Base-by-base conservation (phyloP, 306 rosid species). In the Castanopsis chinensis region DNA sequence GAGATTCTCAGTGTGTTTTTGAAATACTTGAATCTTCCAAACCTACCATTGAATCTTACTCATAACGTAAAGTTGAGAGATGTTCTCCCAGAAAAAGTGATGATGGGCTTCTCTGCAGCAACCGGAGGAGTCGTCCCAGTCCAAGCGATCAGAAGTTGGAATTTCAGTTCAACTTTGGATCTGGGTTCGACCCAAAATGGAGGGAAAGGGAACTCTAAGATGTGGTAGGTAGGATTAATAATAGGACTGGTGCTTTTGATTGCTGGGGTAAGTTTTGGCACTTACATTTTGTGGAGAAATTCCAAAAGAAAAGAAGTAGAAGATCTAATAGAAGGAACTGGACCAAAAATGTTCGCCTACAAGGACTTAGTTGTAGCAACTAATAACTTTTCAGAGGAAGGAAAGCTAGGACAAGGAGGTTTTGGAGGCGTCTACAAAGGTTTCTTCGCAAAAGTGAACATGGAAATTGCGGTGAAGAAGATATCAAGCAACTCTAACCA, bases 351-450 rank as follows among this genome's bases (percentile, higher is more conserved):
- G 79, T 76, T 82, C 54, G 37, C 53, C 61, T 84, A 84, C 14
- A 78, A 45, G 30, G 72, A 79, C 53, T 51, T 89, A 12, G 80
- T 6, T 13, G 37, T 20, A 12, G 87, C 89, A 6, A 84, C 91
- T 19, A 72, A 81, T 58, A 79, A 81, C 52, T 85, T 85, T 54
- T 54, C 71, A 19, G 88, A 81, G 41, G 25, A 51, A 5, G 51
- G 55, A 5, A 88, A 85, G 56, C 86, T 88, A 5, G 91, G 89
- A 0, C 72, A 79, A 33, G 89, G 89, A 2, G 88, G 89, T 15
- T 88, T 88, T 79, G 89, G 91, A 6, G 74, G 71, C 3, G 86
- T 88, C 6, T 84, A 83, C 28, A 81, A 58, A 74, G 91, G 88
- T 3, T 78, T 67, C 12, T 20, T 79, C 5, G 65, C 55, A 54